Percentiles rank a stretch among this genome's conserved stretches.
These are phyloP conservation scores for Isatis tinctoria DNA, from an alignment of 345 rosid species.

Conservation along the genomic window DNA sequence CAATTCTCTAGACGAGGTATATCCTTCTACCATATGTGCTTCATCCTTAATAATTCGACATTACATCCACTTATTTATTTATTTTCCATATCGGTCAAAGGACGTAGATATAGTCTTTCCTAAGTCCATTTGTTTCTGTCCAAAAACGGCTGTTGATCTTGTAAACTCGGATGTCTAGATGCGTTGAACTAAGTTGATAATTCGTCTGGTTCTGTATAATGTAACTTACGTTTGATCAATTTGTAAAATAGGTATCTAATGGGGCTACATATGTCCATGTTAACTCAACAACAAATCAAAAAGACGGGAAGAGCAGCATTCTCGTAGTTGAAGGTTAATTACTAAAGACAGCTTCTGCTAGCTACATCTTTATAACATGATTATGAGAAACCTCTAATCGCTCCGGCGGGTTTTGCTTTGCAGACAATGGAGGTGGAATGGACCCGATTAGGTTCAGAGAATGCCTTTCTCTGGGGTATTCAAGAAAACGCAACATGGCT, in stretches of 20 bases:
- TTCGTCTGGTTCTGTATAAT: neutral
- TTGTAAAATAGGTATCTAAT: conserved; percentile 32
- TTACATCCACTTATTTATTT: neutral
- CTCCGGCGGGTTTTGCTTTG: neutral
- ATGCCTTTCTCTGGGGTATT: conserved; percentile 83
- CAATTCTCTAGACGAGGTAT: conserved; percentile 84
- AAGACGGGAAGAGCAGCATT: conserved; percentile 29
- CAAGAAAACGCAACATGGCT: conserved; percentile 68
- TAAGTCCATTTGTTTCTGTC: neutral
- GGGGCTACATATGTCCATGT: conserved; percentile 58
- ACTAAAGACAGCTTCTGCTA: neutral
- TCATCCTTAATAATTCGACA: neutral
- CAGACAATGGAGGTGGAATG: conserved; percentile 91
- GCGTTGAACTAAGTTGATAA: neutral
- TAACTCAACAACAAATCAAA: conserved; percentile 41
- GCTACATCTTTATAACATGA: neutral
- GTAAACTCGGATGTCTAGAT: neutral
- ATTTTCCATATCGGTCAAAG: neutral
- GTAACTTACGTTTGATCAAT: neutral
- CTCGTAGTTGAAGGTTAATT: conserved; percentile 22
- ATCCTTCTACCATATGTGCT: neutral
- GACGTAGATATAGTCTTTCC: neutral
- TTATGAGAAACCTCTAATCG: neutral
- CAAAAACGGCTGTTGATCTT: too few relatives aligned
- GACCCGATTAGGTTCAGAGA: conserved; percentile 58